phyloP scores from a whole-genome alignment of 768 basidiomycete genomes.

The Basidioascus undulatus region DNA sequence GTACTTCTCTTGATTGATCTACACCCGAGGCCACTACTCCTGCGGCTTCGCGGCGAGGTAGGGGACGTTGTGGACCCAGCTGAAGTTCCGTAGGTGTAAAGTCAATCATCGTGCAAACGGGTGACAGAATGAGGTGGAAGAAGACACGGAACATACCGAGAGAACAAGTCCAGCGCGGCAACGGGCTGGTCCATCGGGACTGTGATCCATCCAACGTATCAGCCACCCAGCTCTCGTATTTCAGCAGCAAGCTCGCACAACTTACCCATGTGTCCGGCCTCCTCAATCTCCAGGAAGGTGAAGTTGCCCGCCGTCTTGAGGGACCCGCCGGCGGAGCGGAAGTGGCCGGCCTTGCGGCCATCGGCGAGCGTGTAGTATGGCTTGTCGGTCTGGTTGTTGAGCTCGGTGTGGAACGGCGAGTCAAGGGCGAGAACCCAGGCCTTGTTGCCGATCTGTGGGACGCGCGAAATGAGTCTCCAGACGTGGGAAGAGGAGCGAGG shows the following conservation, averaged over 20 bases:
- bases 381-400: constrained; percentile 24
- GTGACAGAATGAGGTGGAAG: too few relatives aligned
- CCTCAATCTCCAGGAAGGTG: constrained; percentile 50
- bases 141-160: too few relatives aligned
- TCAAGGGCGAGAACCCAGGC: constrained; percentile 45
- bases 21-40: too few relatives aligned
- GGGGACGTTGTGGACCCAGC: too few relatives aligned
- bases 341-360: constrained; percentile 37
- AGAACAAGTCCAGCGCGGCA: constrained; percentile 40
- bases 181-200: constrained; percentile 77
- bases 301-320: constrained; percentile 41
- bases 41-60: too few relatives aligned
- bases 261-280: constrained; percentile 43
- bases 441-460: constrained; percentile 32
- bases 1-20: too few relatives aligned
- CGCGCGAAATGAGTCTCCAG: constrained; percentile 15
- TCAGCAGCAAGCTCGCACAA: not conserved
- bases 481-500: not conserved
- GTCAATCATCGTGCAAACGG: too few relatives aligned
- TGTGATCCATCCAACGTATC: constrained; percentile 24
- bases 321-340: constrained; percentile 40
- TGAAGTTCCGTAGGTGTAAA: too few relatives aligned
- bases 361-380: constrained; percentile 33
- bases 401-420: constrained; percentile 37
- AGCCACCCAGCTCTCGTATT: not conserved